Conservation (phyloP, 352 stramenopile genomes). For the Peronospora farinosa region DNA sequence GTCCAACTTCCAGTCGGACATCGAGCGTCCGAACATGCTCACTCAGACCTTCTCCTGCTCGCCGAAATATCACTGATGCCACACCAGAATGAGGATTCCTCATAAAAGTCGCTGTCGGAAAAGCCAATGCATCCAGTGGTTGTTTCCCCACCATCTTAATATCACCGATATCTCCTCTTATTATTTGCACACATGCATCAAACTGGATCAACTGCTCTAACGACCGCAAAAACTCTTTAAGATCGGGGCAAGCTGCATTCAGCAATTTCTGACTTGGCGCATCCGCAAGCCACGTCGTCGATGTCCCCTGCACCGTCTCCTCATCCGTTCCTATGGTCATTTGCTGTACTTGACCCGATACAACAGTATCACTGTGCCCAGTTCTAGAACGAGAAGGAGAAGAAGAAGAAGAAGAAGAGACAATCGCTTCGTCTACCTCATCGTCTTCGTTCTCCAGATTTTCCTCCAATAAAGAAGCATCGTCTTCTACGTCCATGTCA, state of each 20-base stretch:
- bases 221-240: constrained; percentile 32
- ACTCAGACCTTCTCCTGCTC: constrained; percentile 21
- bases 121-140: constrained; percentile 32
- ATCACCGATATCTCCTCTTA: constrained; percentile 37
- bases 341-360: not conserved
- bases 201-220: constrained; percentile 35
- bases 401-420: constrained; percentile 3
- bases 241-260: constrained; percentile 18
- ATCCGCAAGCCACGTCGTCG: constrained; percentile 12
- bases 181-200: constrained; percentile 26
- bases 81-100: constrained; percentile 27
- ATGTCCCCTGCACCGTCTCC: not conserved
- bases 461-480: constrained; percentile 19
- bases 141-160: constrained; percentile 24
- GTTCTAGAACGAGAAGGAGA: constrained; percentile 3
- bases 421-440: not conserved
- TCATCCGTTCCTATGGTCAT: not conserved
- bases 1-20: constrained; percentile 21
- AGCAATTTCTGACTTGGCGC: constrained; percentile 23
- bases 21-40: constrained; percentile 21
- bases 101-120: constrained; percentile 23
- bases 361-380: not conserved
- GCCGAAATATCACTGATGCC: constrained; percentile 28
- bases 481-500: constrained; percentile 16
- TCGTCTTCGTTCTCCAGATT: constrained; percentile 14